phyloP scores from a whole-genome alignment of 257 asterid species.

The Solanum tacnaense region DNA sequence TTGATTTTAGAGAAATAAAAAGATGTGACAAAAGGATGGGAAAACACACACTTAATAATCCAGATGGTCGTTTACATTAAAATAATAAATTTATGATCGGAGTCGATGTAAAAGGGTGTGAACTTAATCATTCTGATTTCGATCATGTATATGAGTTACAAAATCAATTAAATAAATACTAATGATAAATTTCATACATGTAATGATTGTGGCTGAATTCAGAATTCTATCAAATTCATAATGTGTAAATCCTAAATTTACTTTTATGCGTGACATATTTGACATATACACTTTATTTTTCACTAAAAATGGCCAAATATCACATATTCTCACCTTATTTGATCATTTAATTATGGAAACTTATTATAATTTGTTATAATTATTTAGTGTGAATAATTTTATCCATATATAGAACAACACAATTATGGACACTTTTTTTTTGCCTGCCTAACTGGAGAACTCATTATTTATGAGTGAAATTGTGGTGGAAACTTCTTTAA shows the following conservation, averaged over 20 bases:
- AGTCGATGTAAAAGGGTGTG: not conserved
- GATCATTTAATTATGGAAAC: not conserved
- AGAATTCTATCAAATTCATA: not conserved
- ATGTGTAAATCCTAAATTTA: not conserved
- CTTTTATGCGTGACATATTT: fast-evolving
- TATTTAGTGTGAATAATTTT: not conserved
- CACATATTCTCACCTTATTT: not conserved
- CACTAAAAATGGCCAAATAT: not conserved
- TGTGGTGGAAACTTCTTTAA: not conserved
- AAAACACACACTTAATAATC: not conserved
- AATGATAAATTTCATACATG: not conserved
- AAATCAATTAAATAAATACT: not conserved
- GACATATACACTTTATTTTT: not conserved
- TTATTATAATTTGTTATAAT: not conserved
- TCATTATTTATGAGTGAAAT: not conserved
- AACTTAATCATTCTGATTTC: not conserved
- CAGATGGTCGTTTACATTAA: not conserved
- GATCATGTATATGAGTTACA: not conserved
- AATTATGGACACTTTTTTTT: not conserved
- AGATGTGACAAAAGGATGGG: not conserved
- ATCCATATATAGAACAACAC: not conserved
- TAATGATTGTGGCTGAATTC: not conserved
- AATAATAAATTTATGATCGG: not conserved
- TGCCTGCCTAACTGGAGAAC: not conserved
- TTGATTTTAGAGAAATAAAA: not conserved